These are phyloP conservation scores for Monilinia fructicola DNA, from an alignment of 2,329 filamentous ascomycete species.

Conservation along the genomic window DNA sequence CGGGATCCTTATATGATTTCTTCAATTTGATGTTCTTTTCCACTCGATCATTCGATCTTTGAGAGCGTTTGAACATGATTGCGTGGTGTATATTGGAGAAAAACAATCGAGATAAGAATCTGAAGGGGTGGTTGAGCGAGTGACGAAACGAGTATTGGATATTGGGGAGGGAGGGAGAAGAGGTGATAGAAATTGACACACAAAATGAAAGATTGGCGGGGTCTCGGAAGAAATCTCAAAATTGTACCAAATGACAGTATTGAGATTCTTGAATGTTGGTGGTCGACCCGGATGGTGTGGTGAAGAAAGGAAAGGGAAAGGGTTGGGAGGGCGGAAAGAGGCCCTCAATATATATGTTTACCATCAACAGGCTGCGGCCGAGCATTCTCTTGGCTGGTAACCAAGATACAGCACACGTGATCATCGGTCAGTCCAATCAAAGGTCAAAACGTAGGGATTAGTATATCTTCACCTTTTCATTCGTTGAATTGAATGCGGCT, in stretches of 20 bases:
- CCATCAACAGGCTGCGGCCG: background rate
- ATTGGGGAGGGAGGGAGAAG: background rate
- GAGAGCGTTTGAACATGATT: constrained; percentile 91
- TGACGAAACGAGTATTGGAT: constrained; percentile 41
- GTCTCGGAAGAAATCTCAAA: constrained; percentile 42
- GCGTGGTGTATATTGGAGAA: constrained; percentile 34
- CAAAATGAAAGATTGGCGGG: constrained; percentile 42
- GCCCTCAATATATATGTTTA: constrained; percentile 18
- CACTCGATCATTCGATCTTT: constrained; percentile 79
- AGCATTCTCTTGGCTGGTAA: constrained; percentile 16
- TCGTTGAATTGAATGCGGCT: background rate
- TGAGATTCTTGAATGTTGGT: constrained; percentile 38
- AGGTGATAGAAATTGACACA: constrained; percentile 37
- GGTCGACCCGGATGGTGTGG: constrained; percentile 43
- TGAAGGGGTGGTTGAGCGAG: constrained; percentile 36
- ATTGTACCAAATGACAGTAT: constrained; percentile 41
- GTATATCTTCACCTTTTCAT: constrained; percentile 13
- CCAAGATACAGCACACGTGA: constrained; percentile 4
- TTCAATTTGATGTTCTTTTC: constrained; percentile 84
- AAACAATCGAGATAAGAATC: constrained; percentile 29
- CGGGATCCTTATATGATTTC: constrained; percentile 74
- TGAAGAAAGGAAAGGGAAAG: constrained; percentile 35
- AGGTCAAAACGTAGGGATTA: constrained; percentile 12
- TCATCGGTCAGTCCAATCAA: constrained; percentile 14
- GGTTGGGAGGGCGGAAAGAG: constrained; percentile 24